Evolutionary conservation across 371 early-diverging fungal species (phyloP), one percentile per base, ranked within the genome.

Genomic region (Mucor ambiguus): DNA sequence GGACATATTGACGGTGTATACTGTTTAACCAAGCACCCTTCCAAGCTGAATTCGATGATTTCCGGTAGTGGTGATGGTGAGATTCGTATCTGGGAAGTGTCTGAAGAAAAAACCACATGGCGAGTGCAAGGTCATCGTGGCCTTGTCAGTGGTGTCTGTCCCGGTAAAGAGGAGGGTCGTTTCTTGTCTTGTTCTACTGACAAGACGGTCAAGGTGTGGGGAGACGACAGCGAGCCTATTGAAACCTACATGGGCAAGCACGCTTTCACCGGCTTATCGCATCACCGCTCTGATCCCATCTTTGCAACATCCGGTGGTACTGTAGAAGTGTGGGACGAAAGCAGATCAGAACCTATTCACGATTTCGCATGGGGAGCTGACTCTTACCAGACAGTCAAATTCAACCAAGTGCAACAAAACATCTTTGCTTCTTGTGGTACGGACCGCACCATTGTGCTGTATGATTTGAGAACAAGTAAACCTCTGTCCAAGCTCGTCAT

Each of bases 1-100:
- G 97, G 97, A 0, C 99, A 99, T 68, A 87, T 92, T 55, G 99
- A 99, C 67, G 99, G 99, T 63, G 97, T 99, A 12, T 98, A 98
- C 73, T 79, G 90, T 65, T 85, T 99, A 86, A 90, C 92, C 0
- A 98, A 97, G 76, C 93, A 98, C 72, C 93, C 95, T 8, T 89
- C 87, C 57, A 83, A 88, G 30, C 76, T 98, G 32, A 92, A 91
- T 30, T 84, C 85, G 44, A 74, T 97, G 59, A 85, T 93, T 57
- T 94, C 96, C 0, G 99, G 97, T 18, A 90, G 92, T 64, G 98
- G 95, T 54, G 99, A 98, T 75, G 99, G 99, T 63, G 92, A 96
- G 74, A 77, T 96, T 61, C 89, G 95, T 54, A 64, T 93, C 28
- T 97, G 98, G 98, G 85, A 87, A 46, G 77, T 96, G 48, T 81